These are phyloP conservation scores for Phytophthora sp. DNA, from an alignment of 352 stramenopile species.

Conservation along the genomic window DNA sequence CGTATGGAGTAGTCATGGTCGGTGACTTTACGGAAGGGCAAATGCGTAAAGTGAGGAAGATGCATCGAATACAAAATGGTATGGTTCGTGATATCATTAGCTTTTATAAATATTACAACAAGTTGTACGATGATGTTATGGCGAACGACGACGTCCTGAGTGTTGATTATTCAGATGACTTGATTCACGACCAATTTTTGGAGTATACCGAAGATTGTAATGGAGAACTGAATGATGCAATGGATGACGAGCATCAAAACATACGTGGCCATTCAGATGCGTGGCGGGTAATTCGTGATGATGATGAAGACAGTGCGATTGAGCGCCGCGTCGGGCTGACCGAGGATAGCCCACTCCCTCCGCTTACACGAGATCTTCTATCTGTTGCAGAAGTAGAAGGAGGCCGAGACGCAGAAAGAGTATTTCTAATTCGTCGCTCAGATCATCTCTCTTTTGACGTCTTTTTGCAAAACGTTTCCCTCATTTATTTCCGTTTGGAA, in stretches of 20 bases:
- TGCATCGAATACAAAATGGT: conserved; percentile 2
- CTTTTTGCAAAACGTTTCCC: conserved; percentile 1
- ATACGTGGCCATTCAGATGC: background rate
- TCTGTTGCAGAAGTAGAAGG: background rate
- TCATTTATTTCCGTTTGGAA: conserved; percentile 5
- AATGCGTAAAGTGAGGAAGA: background rate
- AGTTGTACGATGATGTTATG: background rate
- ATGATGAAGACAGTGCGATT: background rate
- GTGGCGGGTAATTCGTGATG: background rate
- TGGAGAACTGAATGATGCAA: background rate
- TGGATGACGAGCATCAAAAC: background rate
- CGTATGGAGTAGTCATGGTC: conserved; percentile 6
- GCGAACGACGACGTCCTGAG: background rate
- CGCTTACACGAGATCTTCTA: background rate
- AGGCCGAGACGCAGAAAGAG: background rate
- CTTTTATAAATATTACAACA: conserved; percentile 9
- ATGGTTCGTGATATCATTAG: background rate
- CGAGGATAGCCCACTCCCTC: background rate
- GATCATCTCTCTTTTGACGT: background rate
- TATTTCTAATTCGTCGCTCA: background rate
- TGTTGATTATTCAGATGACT: conserved; percentile 3
- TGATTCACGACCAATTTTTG: background rate
- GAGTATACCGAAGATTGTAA: background rate
- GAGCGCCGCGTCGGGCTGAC: background rate
- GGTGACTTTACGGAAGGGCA: conserved; percentile 4